Evolutionary conservation across 179 eudicot species (phyloP).

Genomic region (Actinidia polygama): DNA sequence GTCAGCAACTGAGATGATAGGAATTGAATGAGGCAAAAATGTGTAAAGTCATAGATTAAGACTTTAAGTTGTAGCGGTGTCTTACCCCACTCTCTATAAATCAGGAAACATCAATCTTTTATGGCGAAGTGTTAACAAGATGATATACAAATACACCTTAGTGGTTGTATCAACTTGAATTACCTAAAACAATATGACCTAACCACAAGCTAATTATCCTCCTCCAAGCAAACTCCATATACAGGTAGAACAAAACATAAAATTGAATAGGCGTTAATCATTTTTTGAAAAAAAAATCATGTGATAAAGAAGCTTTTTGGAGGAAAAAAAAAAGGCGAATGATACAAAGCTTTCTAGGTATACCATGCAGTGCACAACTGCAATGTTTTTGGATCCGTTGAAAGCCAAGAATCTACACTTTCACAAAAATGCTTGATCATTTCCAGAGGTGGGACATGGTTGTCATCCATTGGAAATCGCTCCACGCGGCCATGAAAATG

Average conservation of each 20-base stretch:
- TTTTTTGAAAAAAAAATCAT: neutral
- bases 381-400: slow-evolving; percentile 51
- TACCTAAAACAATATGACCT: neutral
- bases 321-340: neutral
- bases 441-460: slow-evolving; percentile 61
- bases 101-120: slow-evolving; percentile 8
- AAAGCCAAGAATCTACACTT: slow-evolving; percentile 62
- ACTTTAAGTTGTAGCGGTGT: neutral
- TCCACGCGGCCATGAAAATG: slow-evolving; percentile 66
- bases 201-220: neutral
- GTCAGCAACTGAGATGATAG: slow-evolving; percentile 7
- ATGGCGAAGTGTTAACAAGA: neutral
- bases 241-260: neutral
- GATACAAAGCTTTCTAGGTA: slow-evolving; percentile 8
- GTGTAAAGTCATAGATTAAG: neutral
- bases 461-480: slow-evolving; percentile 66
- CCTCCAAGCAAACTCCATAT: neutral
- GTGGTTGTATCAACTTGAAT: neutral
- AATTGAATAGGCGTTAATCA: neutral
- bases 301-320: neutral
- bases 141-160: too few species aligned
- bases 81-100: neutral
- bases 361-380: slow-evolving; percentile 73
- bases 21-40: neutral
- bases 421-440: slow-evolving; percentile 64